A percentile compares a stretch with the other conserved stretches of the same genome.
Conservation (phyloP, 176 grass and related monocot genomes). For the Echinochloa phyllopogon region DNA sequence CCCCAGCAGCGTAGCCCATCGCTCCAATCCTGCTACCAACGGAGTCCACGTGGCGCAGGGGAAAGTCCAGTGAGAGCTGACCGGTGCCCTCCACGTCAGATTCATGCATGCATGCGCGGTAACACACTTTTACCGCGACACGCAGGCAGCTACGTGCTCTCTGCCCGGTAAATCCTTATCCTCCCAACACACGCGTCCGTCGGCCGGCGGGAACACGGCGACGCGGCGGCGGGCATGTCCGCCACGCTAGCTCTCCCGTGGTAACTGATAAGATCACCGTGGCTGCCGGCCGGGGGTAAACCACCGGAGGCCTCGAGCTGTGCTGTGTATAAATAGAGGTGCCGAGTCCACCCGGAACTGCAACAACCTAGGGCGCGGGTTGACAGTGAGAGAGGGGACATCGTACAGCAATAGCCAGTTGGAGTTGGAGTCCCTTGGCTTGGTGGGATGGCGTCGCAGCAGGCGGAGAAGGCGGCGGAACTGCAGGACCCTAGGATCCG, state of each 20-base stretch:
- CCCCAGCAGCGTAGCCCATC: background rate
- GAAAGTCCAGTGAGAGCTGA: background rate
- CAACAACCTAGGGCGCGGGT: background rate
- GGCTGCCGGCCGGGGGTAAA: background rate
- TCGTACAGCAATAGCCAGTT: background rate
- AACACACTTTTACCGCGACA: background rate
- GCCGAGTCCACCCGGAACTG: background rate
- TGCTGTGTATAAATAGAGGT: background rate
- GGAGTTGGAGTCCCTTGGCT: background rate
- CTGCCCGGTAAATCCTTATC: background rate
- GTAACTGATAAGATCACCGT: background rate
- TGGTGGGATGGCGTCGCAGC: constrained; percentile 40
- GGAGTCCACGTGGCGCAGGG: background rate
- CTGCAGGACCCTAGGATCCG: constrained; percentile 38
- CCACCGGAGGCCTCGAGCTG: background rate
- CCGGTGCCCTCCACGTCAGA: background rate
- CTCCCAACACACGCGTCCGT: background rate
- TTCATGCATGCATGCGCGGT: too few species aligned
- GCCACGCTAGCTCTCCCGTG: background rate
- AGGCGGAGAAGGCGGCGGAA: constrained; percentile 39
- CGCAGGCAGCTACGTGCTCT: background rate
- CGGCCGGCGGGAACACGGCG: background rate
- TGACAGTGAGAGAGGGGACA: background rate
- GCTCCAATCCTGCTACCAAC: background rate
- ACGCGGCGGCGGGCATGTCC: background rate